A percentile compares a stretch with the other conserved stretches of the same genome.
These are phyloP conservation scores for Pinus tabuliformis DNA, from an alignment of 75 land plant species.

Conservation along the genomic window DNA sequence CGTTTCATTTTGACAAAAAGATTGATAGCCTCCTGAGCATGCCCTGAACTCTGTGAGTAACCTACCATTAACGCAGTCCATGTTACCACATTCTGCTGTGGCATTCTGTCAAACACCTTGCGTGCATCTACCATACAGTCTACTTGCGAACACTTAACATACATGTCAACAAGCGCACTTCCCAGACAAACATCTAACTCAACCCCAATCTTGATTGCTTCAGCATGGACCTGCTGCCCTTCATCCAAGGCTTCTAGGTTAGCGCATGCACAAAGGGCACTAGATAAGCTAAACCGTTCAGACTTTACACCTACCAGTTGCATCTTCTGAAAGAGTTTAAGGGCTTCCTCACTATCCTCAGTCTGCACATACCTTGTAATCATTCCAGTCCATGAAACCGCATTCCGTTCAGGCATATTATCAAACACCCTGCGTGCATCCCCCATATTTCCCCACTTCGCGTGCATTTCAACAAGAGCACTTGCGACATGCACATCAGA, in stretches of 20 bases:
- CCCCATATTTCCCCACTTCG: constrained; percentile 47
- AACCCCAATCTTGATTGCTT: constrained; percentile 32
- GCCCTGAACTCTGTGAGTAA: constrained; percentile 38
- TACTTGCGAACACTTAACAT: constrained; percentile 35
- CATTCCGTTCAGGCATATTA: constrained; percentile 41
- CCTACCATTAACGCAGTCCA: constrained; percentile 67
- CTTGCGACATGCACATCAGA: constrained; percentile 56
- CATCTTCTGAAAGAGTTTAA: constrained; percentile 49
- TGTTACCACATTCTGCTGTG: constrained; percentile 41
- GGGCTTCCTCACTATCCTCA: constrained; percentile 42
- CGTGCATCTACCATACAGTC: constrained; percentile 38
- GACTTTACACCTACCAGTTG: constrained; percentile 31
- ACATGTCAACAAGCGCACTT: constrained; percentile 68
- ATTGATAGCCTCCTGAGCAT: constrained; percentile 39
- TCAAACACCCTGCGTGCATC: constrained; percentile 54
- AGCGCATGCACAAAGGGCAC: constrained; percentile 69
- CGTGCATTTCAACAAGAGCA: constrained; percentile 76
- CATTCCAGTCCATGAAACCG: constrained; percentile 70
- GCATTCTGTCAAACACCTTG: constrained; percentile 38
- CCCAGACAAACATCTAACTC: constrained; percentile 47
- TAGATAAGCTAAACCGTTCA: constrained; percentile 56
- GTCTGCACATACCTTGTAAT: constrained; percentile 72
- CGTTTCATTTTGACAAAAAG: constrained; percentile 29
- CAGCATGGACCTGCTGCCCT: constrained; percentile 55
- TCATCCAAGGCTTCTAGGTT: constrained; percentile 31